Evolutionary conservation across 2,329 filamentous ascomycete species (phyloP).

Genomic region (Scopulariopsis brevicaulis): DNA sequence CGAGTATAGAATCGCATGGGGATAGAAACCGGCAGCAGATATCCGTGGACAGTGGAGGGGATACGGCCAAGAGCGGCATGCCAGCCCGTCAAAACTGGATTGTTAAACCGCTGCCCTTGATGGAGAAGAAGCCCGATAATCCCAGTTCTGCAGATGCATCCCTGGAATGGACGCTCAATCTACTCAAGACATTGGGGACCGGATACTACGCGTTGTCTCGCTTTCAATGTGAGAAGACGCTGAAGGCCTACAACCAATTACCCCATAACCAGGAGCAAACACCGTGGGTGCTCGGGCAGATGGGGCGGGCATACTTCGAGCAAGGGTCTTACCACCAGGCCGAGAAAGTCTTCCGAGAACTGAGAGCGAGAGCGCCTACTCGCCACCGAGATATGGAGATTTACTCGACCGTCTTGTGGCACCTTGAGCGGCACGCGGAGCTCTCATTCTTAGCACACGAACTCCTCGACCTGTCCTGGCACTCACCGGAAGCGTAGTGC

Average conservation of each 20-base stretch:
- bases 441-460: conserved; percentile 88
- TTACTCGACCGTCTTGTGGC: conserved; percentile 98
- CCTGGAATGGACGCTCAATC: conserved; percentile 63
- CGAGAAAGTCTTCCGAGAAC: conserved; percentile 71
- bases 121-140: background rate
- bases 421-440: conserved; percentile 83
- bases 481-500: conserved; percentile 93
- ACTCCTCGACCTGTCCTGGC: conserved; percentile 73
- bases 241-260: conserved; percentile 62
- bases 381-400: conserved; percentile 93
- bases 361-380: conserved; percentile 70
- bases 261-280: conserved; percentile 72
- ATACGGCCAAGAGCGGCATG: background rate
- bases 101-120: background rate
- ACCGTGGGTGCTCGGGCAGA: conserved; percentile 83
- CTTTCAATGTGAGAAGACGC: conserved; percentile 67
- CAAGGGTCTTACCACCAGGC: conserved; percentile 77
- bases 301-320: conserved; percentile 87
- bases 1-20: background rate
- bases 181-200: conserved; percentile 70
- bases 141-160: conserved; percentile 40
- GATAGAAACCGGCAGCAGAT: background rate
- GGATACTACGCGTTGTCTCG: conserved; percentile 70
- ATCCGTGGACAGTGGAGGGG: background rate
- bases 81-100: background rate